A percentile compares a stretch with the other conserved stretches of the same genome.
Conservation (phyloP, 345 rosid species). For the Toxicodendron radicans region DNA sequence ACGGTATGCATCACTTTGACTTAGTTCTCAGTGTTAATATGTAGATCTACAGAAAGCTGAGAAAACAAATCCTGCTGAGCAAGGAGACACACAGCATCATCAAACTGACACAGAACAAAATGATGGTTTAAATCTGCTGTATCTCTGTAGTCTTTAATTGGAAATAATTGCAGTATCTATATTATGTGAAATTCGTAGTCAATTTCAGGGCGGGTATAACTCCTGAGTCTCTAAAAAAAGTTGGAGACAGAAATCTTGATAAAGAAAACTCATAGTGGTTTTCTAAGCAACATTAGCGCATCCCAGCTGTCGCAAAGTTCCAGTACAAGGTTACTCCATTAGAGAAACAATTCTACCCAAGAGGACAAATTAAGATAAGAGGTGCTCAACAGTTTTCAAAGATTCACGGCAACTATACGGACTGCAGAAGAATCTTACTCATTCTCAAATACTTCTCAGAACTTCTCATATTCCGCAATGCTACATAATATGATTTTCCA, state of each 20-base stretch:
- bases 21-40: too few species aligned
- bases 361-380: neutral
- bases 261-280: neutral
- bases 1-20: too few species aligned
- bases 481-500: neutral
- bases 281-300: neutral
- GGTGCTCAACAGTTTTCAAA: neutral
- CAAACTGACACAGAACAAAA: neutral
- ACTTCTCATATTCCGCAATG: neutral
- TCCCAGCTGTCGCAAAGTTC: neutral
- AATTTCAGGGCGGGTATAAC: neutral
- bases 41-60: too few species aligned
- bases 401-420: neutral
- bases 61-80: neutral
- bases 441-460: neutral
- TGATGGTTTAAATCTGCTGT: neutral
- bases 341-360: neutral
- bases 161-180: too few species aligned
- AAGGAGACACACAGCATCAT: neutral
- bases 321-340: neutral
- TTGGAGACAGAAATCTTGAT: neutral
- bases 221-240: neutral
- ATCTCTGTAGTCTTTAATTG: too few species aligned
- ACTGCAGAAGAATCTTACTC: neutral
- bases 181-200: neutral